phyloP scores from a whole-genome alignment of 208 protist genomes.

The Herpetomonas tarakana region DNA sequence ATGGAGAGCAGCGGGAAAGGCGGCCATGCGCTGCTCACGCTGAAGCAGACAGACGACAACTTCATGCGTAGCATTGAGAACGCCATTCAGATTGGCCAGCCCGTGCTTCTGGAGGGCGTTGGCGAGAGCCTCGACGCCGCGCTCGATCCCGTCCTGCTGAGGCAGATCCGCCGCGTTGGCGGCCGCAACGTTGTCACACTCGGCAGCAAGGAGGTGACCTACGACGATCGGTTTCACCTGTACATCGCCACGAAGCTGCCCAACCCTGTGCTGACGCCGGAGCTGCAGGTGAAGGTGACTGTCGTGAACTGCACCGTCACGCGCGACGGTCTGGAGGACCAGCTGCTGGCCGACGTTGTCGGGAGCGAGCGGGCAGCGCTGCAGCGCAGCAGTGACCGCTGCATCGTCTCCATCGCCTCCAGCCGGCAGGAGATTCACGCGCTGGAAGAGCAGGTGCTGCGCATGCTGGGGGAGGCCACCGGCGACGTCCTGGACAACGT shows the following conservation, averaged over 20 bases:
- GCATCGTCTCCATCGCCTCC: slow-evolving; percentile 91
- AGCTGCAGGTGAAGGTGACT: slow-evolving; percentile 93
- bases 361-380: slow-evolving; percentile 83
- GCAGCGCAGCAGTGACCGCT: slow-evolving; percentile 81
- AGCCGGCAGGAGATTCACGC: slow-evolving; percentile 91
- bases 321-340: slow-evolving; percentile 87
- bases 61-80: slow-evolving; percentile 93
- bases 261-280: slow-evolving; percentile 93
- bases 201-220: slow-evolving; percentile 93
- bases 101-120: slow-evolving; percentile 95
- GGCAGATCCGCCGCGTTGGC: slow-evolving; percentile 88
- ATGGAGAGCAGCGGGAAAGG: slow-evolving; percentile 51
- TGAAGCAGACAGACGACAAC: slow-evolving; percentile 90
- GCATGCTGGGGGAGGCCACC: slow-evolving; percentile 86
- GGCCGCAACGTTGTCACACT: slow-evolving; percentile 88
- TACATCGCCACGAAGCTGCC: slow-evolving; percentile 95
- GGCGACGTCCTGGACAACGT: slow-evolving; percentile 96
- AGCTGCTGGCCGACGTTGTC: slow-evolving; percentile 91
- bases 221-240: slow-evolving; percentile 89
- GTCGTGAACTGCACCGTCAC: slow-evolving; percentile 95
- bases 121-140: slow-evolving; percentile 94
- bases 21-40: slow-evolving; percentile 73
- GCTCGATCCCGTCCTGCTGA: slow-evolving; percentile 93
- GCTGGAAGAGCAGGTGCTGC: slow-evolving; percentile 93
- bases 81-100: slow-evolving; percentile 92